Percentiles rank a stretch among this genome's conserved stretches.
phyloP scores from a whole-genome alignment of 805 yeast genomes.

The Starmerella stellata region DNA sequence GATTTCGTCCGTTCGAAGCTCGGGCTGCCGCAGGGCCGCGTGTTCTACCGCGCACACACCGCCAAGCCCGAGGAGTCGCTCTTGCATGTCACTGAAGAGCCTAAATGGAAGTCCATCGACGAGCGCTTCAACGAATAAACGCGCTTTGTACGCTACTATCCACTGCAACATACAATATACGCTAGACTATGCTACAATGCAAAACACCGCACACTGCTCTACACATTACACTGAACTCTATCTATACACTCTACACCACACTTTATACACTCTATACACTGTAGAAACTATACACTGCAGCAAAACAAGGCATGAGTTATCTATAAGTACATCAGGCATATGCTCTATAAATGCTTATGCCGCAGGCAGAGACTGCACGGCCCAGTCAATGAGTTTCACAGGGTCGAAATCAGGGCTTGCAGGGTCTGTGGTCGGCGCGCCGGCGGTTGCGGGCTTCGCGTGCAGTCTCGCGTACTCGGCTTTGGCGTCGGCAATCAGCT shows the following conservation, averaged over 20 bases:
- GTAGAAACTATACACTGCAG: too few species aligned
- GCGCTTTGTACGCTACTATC: too few species aligned
- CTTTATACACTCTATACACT: too few species aligned
- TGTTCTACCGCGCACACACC: slow-evolving; percentile 28
- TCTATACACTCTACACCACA: too few species aligned
- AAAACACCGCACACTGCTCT: too few species aligned
- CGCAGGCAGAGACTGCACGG: slow-evolving; percentile 10
- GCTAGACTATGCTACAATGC: too few species aligned
- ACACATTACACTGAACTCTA: too few species aligned
- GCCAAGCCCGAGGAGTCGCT: slow-evolving; percentile 18
- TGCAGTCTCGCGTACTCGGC: slow-evolving; percentile 61
- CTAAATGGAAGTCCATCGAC: slow-evolving; percentile 15
- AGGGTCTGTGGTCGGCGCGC: slow-evolving; percentile 37
- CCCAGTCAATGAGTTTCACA: slow-evolving; percentile 27
- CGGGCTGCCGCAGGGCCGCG: slow-evolving; percentile 58
- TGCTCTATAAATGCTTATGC: too few species aligned
- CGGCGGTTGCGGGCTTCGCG: slow-evolving; percentile 27
- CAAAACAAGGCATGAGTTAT: too few species aligned
- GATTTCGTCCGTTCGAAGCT: slow-evolving; percentile 47
- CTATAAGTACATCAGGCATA: too few species aligned
- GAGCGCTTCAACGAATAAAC: too few species aligned
- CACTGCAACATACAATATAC: too few species aligned
- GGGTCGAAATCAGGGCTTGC: slow-evolving; percentile 85
- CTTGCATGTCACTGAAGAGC: slow-evolving; percentile 16
- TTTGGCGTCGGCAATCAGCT: slow-evolving; percentile 74